Conservation (phyloP, 2,329 filamentous ascomycete species). For the Aspergillus fumigatus region DNA sequence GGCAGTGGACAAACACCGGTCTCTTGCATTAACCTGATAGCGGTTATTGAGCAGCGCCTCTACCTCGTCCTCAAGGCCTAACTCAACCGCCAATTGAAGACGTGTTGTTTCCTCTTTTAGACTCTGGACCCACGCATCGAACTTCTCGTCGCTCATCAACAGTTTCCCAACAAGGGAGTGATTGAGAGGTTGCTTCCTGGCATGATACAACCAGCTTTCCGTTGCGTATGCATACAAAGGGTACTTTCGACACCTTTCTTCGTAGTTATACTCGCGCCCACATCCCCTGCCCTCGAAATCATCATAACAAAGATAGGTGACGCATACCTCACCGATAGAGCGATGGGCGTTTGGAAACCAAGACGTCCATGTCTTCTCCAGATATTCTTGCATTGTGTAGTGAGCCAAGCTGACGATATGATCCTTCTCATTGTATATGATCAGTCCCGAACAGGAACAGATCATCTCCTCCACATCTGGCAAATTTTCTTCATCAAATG, state of each 20-base stretch:
- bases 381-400: conserved; percentile 47
- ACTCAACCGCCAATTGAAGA: no score
- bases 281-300: no score
- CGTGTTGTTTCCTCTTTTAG: no score
- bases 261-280: conserved; percentile 8
- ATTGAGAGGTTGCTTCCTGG: background rate
- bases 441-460: conserved; percentile 21
- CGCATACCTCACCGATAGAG: background rate
- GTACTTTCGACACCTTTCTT: conserved; percentile 12
- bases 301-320: background rate
- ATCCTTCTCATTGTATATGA: conserved; percentile 17
- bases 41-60: no score
- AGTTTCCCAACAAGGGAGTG: background rate
- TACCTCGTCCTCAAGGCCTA: no score
- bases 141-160: background rate
- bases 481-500: conserved; percentile 26
- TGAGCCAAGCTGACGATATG: conserved; percentile 32
- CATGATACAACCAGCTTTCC: conserved; percentile 23
- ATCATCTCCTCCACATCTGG: conserved; percentile 6
- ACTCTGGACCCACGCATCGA: background rate
- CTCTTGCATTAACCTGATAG: no score
- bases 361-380: conserved; percentile 30
- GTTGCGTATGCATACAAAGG: conserved; percentile 26
- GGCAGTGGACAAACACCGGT: no score
- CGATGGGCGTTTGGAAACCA: conserved; percentile 15